Base-by-base conservation (phyloP, 2,329 filamentous ascomycete genomes). In the Diaporthe nobilis region DNA sequence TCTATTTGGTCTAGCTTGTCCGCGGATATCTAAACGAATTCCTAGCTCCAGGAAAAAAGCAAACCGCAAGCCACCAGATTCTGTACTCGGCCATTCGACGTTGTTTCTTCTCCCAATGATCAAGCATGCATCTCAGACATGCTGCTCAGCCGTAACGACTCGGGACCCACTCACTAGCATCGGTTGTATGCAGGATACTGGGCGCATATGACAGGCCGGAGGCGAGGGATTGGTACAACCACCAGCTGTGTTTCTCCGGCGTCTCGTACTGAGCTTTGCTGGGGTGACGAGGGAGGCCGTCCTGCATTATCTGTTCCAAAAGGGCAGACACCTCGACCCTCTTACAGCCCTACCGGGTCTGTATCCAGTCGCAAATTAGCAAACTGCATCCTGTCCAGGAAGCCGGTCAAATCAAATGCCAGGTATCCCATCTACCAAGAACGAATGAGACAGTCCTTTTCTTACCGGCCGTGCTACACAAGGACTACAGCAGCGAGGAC, bases 351-450 rank as follows among this genome's bases (percentile, higher is more conserved):
- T 63, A 73, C 47, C 44, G 61, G 58, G 49, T 63, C 58, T 73
- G 37, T 37, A 65, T 44, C 34, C 60, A 65, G 37, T 73, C 39
- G 49, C 71, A 65, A 44, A 44, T 65, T 65, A 65, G 71, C 71
- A 73, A 73, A 73, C 71, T 65, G 58, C 71, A 73, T 65, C 34
- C 37, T 55, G 34, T 51, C 49, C 65, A 70, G 49, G 65, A 70
- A 22, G 34, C 65, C 65, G 65, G 65, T 70, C 65, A 55, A 57
- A 65, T 44, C 58, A 65, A 17, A 39, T 17, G 31, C 37, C 22
- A 57, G 49, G 47, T 49, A 25, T 63, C 22, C 47, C 28, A 44
- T 42, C 42, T 65, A 73, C 60, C 71, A 53, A 73, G 60, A 55
- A 31, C 58, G 47, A 51, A 73, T 73, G 25, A 63, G 71, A 44